Evolutionary conservation across 2,329 filamentous ascomycete genomes (phyloP).

Genomic region (Colletotrichum sublineola): DNA sequence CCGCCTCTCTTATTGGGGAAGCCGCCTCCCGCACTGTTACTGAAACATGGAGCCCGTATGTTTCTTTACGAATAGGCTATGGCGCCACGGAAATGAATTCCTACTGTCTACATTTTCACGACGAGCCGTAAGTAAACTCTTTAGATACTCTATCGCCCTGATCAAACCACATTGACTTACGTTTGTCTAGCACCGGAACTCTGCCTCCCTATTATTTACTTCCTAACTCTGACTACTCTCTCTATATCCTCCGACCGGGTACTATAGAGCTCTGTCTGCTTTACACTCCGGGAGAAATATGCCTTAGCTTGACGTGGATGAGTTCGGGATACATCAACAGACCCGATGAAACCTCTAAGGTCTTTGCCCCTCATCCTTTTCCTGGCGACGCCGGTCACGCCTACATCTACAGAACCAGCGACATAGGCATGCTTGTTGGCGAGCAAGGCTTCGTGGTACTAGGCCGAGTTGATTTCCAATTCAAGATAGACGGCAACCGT

Average conservation of each 20-base stretch:
- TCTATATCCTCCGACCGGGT: conserved; percentile 8
- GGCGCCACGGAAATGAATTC: conserved; percentile 22
- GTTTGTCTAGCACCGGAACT: conserved; percentile 13
- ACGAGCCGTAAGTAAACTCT: conserved; percentile 10
- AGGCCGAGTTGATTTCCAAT: conserved; percentile 12
- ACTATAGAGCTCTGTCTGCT: conserved; percentile 3
- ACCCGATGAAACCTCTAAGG: conserved; percentile 14
- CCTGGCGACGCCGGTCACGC: conserved; percentile 8
- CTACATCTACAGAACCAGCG: conserved; percentile 15
- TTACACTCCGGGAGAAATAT: conserved; percentile 7
- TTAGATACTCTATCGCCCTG: neutral
- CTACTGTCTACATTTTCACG: conserved; percentile 10
- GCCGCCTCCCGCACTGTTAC: neutral
- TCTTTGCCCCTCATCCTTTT: conserved; percentile 8
- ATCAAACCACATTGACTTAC: neutral
- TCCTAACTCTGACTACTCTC: conserved; percentile 7
- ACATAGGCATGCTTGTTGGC: conserved; percentile 11
- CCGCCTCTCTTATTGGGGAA: conserved; percentile 15
- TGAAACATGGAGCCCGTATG: conserved; percentile 8
- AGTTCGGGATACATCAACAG: conserved; percentile 12
- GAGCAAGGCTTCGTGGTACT: conserved; percentile 5
- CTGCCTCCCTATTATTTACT: conserved; percentile 3
- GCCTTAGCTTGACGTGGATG: conserved; percentile 8
- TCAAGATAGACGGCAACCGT: conserved; percentile 20
- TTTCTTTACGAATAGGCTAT: conserved; percentile 14